Evolutionary conservation across 257 asterid species (phyloP), one percentile per base, ranked within the genome.

Genomic region (Buddleja alternifolia): DNA sequence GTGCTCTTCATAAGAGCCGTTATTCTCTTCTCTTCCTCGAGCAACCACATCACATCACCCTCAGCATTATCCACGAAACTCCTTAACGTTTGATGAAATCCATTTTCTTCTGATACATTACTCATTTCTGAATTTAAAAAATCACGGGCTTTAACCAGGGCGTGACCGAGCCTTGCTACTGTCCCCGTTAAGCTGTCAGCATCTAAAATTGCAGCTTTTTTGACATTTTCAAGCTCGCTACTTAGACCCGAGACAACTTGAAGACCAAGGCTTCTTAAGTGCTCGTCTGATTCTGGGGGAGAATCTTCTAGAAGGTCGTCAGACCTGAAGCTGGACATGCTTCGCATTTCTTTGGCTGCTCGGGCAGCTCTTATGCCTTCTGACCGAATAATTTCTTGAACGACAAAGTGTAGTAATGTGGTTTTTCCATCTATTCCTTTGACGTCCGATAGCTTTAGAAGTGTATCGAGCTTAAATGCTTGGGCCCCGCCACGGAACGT

Each of bases 401-500:
- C 96, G 10, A 88, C 96, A 72, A 88, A 88, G 81, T 88, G 96
- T 41, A 88, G 69, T 67, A 88, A 66, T 0, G 93, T 88, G 4
- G 96, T 88, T 71, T 88, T 88, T 7, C 96, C 93, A 10, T 86
- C 96, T 5, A 82, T 44, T 21, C 93, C 91, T 73, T 81, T 86
- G 50, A 88, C 84, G 40, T 86, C 96, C 2, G 89, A 70, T 60
- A 88, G 56, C 57, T 88, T 88, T 24, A 88, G 74, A 34, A 88
- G 93, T 0, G 93, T 88, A 60, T 86, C 91, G 9, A 88, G 93
- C 76, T 84, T 88, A 42, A 86, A 88, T 11, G 93, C 86, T 55
- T 77, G 85, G 51, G 93, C 96, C 10, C 82, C 83, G 6, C 93
- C 93, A n/a, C 93, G 89, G 75, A 72, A 82, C 14, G 96, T 88